Evolutionary conservation across 2,329 filamentous ascomycete species (phyloP).

Genomic region (Penicillium sp.): DNA sequence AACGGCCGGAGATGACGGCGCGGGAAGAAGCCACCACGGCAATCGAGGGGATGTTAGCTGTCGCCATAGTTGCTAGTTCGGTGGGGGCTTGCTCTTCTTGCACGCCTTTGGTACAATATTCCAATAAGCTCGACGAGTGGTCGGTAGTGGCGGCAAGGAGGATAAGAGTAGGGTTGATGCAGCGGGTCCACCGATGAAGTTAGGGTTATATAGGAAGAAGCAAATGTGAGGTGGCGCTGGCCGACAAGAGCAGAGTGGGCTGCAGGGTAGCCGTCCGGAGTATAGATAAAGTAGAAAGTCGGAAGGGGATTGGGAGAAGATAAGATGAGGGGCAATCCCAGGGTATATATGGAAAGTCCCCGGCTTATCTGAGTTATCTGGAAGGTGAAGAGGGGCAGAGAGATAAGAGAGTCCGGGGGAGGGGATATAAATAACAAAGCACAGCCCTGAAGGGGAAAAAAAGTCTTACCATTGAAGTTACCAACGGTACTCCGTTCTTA

Average conservation of each 20-base stretch:
- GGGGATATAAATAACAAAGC: conserved; percentile 20
- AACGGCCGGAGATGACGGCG: conserved; percentile 73
- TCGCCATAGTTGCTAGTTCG: conserved; percentile 21
- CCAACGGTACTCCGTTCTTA: background rate
- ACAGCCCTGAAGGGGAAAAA: conserved; percentile 4
- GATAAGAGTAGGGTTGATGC: background rate
- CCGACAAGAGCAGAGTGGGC: background rate
- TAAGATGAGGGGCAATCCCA: background rate
- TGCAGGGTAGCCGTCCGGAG: background rate
- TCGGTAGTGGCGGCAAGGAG: conserved; percentile 8
- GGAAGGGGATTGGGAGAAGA: conserved; percentile 2
- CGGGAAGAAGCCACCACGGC: conserved; percentile 82
- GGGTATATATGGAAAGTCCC: background rate
- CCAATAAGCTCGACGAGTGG: conserved; percentile 1
- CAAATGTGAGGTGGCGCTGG: background rate
- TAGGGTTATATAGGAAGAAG: conserved; percentile 3
- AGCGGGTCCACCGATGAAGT: background rate
- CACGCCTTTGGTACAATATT: conserved; percentile 3
- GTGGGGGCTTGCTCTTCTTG: conserved; percentile 10
- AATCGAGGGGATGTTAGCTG: conserved; percentile 50
- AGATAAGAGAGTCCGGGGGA: conserved; percentile 8
- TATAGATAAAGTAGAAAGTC: background rate
- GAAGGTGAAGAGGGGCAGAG: conserved; percentile 5
- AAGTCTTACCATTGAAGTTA: background rate
- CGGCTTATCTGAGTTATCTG: background rate